Evolutionary conservation across 768 basidiomycete genomes (phyloP).

Genomic region (Lenzites betulinus): DNA sequence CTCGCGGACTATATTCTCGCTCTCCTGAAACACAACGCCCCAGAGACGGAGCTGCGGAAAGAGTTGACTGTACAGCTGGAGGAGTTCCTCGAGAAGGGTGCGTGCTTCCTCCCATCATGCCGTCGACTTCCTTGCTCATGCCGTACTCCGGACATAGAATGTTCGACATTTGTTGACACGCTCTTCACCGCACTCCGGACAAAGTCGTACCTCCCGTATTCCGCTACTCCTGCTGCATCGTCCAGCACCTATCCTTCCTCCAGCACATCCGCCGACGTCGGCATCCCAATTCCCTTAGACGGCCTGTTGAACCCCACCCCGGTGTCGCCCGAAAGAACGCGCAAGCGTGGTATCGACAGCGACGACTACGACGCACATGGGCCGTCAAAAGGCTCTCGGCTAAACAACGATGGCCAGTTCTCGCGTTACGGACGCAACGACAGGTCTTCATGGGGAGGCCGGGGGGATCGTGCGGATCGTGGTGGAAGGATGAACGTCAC

Average conservation of each 20-base stretch:
- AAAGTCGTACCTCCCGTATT: constrained; percentile 83
- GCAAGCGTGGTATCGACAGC: constrained; percentile 65
- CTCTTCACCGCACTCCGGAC: constrained; percentile 84
- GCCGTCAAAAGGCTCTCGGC: constrained; percentile 71
- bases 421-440: constrained; percentile 53
- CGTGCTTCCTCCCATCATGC: constrained; percentile 25
- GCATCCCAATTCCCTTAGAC: constrained; percentile 83
- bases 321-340: constrained; percentile 52
- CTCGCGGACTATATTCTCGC: constrained; percentile 95
- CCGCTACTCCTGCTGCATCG: constrained; percentile 40
- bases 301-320: constrained; percentile 50
- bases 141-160: constrained; percentile 47
- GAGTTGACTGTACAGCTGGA: constrained; percentile 77
- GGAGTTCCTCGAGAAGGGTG: constrained; percentile 93
- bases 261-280: constrained; percentile 51
- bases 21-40: constrained; percentile 85
- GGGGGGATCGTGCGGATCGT: constrained; percentile 39
- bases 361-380: constrained; percentile 65
- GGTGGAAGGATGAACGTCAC: constrained; percentile 35
- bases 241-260: constrained; percentile 35
- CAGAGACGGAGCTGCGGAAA: constrained; percentile 79
- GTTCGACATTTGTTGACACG: constrained; percentile 74
- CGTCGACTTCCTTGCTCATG: constrained; percentile 20
- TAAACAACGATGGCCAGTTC: constrained; percentile 66
- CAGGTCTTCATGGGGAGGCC: constrained; percentile 45